A percentile compares a stretch with the other conserved stretches of the same genome.
These are phyloP conservation scores for Chrysanthemum seticuspe DNA, from an alignment of 129 eudicot species.

Conservation along the genomic window DNA sequence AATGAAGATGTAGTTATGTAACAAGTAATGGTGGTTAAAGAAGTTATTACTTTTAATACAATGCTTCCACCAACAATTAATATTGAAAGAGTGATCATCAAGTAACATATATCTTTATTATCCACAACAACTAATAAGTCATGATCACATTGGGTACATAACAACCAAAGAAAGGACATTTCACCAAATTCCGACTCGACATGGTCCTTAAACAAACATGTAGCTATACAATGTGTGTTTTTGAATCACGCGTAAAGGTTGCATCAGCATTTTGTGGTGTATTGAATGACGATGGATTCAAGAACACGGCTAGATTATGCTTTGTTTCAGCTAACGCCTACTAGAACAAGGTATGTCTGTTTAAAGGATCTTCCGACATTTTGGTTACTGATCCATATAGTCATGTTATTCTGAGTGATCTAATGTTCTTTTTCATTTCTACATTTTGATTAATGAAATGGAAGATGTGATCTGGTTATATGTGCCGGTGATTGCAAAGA, in stretches of 20 bases:
- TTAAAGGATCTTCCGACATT: background rate
- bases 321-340: slow-evolving; percentile 83
- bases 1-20: slow-evolving; percentile 11
- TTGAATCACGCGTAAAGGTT: slow-evolving; percentile 6
- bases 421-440: background rate
- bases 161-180: slow-evolving; percentile 18
- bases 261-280: slow-evolving; percentile 7
- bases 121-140: slow-evolving; percentile 14
- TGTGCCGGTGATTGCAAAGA: slow-evolving; percentile 75
- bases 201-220: slow-evolving; percentile 4
- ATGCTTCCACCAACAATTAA: slow-evolving; percentile 24
- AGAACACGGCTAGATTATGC: slow-evolving; percentile 62
- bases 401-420: background rate
- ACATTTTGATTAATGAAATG: slow-evolving; percentile 3
- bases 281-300: slow-evolving; percentile 54
- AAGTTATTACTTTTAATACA: slow-evolving; percentile 10
- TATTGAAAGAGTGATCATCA: slow-evolving; percentile 23
- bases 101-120: slow-evolving; percentile 14
- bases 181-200: slow-evolving; percentile 20
- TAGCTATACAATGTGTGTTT: slow-evolving; percentile 8
- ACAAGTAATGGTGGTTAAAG: slow-evolving; percentile 32
- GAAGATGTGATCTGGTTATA: slow-evolving; percentile 80
- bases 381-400: background rate
- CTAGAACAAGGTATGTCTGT: slow-evolving; percentile 75
- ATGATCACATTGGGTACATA: slow-evolving; percentile 21